Evolutionary conservation across 1,139 yeast genomes (phyloP), one percentile per base, ranked within the genome.

Genomic region (Blastobotrys niveus): DNA sequence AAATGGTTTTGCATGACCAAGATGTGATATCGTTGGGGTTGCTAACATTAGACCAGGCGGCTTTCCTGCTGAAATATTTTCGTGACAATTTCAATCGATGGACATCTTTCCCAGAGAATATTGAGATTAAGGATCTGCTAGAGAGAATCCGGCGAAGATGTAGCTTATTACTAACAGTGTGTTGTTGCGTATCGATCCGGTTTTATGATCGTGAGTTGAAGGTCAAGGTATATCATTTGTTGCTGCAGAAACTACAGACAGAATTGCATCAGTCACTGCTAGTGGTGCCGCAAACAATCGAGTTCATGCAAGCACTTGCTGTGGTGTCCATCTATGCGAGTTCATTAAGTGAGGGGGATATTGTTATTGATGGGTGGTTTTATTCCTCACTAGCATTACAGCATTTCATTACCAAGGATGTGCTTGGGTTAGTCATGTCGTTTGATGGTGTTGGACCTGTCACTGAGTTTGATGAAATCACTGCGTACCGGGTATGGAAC

Each of bases 71-170:
- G 52, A 70, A 71, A 43, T 76, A 74, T 45, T 84, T 84, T 58
- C 66, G 84, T 40, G 74, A 79, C 46, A 73, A 82, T 55, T 83
- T 80, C 56, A 87, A 88, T 8, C 68, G 85, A 33, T 84, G 94
- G 94, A 80, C 82, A 3, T 79, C 85, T 48, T 78, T 84, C 45
- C 88, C 91, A 0, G 72, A 74, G 36, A 67, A 67, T 20, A 60
- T 76, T 31, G 64, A 79, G 1, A 72, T 82, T 0, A 73, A 66
- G 17, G 69, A 65, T 20, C 63, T 84, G 31, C 67, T 83, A 8
- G 73, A 69, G n/a, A 62, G 74, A 31, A 70, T 82, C 36, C 64
- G 81, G 32, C 52, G 56, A 22, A 70, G 74, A 33, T 79, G 86
- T 17, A 78, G 91, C 0, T 66, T 84, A 37, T 65, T 84, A 18